Conservation (phyloP, 345 rosid genomes). For the Arabidopsis suecica region DNA sequence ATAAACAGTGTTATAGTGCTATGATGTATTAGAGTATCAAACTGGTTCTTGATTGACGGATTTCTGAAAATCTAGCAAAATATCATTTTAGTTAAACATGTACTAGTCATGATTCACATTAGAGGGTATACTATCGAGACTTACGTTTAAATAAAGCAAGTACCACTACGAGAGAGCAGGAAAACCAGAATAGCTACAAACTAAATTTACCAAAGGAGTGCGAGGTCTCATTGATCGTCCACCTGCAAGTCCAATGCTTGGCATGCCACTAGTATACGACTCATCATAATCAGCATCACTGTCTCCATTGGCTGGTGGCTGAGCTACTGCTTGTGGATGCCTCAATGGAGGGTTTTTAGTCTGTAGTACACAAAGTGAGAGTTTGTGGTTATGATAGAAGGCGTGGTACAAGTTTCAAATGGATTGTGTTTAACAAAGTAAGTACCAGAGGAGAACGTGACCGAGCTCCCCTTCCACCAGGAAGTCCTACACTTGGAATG, state of each 20-base stretch:
- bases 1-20: background rate
- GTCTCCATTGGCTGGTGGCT: constrained; percentile 44
- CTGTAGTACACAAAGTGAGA: constrained; percentile 33
- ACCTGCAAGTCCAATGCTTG: constrained; percentile 59
- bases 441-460: constrained; percentile 51
- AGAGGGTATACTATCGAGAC: background rate
- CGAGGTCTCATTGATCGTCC: constrained; percentile 55
- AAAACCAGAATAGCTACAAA: constrained; percentile 11
- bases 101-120: background rate
- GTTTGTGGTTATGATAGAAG: too few relatives aligned
- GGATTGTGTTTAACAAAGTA: background rate
- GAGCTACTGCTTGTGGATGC: constrained; percentile 35
- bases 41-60: background rate
- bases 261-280: constrained; percentile 41
- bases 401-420: constrained; percentile 4
- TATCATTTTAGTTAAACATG: constrained; percentile 10
- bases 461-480: constrained; percentile 50
- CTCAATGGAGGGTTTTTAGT: constrained; percentile 46
- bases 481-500: constrained; percentile 52
- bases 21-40: background rate
- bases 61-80: constrained; percentile 10
- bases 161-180: background rate
- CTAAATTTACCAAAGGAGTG: constrained; percentile 55
- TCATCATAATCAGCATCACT: constrained; percentile 48
- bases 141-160: background rate